These are phyloP conservation scores for Xylaria sp. DNA, from an alignment of 2,329 filamentous ascomycete species.

Conservation along the genomic window DNA sequence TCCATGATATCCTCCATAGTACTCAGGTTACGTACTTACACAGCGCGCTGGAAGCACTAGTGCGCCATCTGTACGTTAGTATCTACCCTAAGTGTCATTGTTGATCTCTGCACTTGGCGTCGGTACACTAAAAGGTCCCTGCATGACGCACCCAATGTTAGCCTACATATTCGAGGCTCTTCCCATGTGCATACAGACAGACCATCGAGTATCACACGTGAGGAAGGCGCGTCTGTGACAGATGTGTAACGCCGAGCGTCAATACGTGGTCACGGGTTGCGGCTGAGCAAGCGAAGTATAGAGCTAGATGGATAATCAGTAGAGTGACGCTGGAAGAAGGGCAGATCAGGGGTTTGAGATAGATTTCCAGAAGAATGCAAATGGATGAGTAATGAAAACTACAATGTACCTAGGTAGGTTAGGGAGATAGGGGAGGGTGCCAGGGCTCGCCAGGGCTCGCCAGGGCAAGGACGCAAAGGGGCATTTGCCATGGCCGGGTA, in stretches of 20 bases:
- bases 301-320: not conserved
- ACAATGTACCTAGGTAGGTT: too few relatives aligned
- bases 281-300: not conserved
- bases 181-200: slow-evolving; percentile 19
- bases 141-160: slow-evolving; percentile 24
- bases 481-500: not conserved
- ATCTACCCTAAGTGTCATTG: not conserved
- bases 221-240: slow-evolving; percentile 10
- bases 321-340: not conserved
- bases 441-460: not conserved
- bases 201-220: slow-evolving; percentile 20
- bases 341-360: not conserved
- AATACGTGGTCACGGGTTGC: not conserved
- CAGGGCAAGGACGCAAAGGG: not conserved
- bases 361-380: not conserved
- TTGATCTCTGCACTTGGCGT: slow-evolving; percentile 6
- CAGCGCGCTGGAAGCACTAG: not conserved
- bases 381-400: not conserved
- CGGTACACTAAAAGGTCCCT: slow-evolving; percentile 26
- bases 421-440: not conserved
- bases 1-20: too few relatives aligned
- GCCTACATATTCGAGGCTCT: not conserved
- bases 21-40: not conserved
- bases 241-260: slow-evolving; percentile 13
- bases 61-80: not conserved